Conservation (phyloP, 169 alveolate genomes). For the Plasmodium reichenowi region DNA sequence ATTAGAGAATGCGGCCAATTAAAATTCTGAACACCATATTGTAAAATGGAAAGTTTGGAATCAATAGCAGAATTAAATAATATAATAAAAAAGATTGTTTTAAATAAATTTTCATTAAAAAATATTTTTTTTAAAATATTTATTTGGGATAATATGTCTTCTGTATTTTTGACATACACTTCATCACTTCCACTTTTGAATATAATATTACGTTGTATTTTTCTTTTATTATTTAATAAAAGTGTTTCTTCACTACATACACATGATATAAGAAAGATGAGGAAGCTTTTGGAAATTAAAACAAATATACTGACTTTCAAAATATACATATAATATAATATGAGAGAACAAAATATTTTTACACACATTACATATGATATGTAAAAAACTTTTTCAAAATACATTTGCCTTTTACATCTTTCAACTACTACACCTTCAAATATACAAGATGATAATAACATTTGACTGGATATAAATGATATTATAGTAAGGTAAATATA, state of each 20-base stretch:
- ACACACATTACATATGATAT: slow-evolving; percentile 70
- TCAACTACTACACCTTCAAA: slow-evolving; percentile 73
- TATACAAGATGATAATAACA: slow-evolving; percentile 60
- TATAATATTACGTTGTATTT: slow-evolving; percentile 26
- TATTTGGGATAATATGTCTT: slow-evolving; percentile 34
- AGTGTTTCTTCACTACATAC: slow-evolving; percentile 68
- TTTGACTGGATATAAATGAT: slow-evolving; percentile 45
- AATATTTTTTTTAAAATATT: slow-evolving; percentile 31
- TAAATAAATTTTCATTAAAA: slow-evolving; percentile 53
- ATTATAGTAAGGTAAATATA: slow-evolving; percentile 25
- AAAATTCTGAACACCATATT: slow-evolving; percentile 65
- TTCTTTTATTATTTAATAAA: slow-evolving; percentile 24
- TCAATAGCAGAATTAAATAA: slow-evolving; percentile 68
- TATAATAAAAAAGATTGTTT: slow-evolving; percentile 43
- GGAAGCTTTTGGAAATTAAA: slow-evolving; percentile 51
- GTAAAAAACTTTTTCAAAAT: slow-evolving; percentile 50
- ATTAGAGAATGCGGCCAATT: slow-evolving; percentile 62
- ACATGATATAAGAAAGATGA: slow-evolving; percentile 45
- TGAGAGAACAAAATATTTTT: slow-evolving; percentile 60
- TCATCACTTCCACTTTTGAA: slow-evolving; percentile 37
- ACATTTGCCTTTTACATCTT: slow-evolving; percentile 40
- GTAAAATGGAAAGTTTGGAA: slow-evolving; percentile 35
- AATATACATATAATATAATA: slow-evolving; percentile 52
- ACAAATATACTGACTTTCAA: slow-evolving; percentile 44
- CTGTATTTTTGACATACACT: slow-evolving; percentile 29